Evolutionary conservation across 305 asterid species (phyloP).

Genomic region (Ajuga reptans): DNA sequence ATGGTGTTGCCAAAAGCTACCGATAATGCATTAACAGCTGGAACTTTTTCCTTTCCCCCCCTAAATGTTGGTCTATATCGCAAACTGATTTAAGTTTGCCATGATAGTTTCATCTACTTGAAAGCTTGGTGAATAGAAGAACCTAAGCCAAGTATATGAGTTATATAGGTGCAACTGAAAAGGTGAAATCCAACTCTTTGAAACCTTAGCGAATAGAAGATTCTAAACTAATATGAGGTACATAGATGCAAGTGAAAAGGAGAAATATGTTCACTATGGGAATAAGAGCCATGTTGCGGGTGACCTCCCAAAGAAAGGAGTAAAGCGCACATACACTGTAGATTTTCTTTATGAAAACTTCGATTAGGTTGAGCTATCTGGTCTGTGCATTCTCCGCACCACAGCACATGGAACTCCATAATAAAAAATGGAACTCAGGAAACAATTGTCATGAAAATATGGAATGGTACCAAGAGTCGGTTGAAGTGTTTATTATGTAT

Average conservation of each 20-base stretch:
- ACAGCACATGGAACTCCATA: neutral
- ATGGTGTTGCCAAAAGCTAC: neutral
- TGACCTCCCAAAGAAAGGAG: neutral
- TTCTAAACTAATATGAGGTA: too few species aligned
- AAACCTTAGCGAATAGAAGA: too few species aligned
- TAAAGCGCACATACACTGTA: neutral
- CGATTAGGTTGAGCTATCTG: neutral
- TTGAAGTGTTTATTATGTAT: neutral
- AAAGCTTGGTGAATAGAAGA: neutral
- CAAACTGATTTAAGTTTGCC: neutral
- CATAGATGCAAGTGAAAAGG: too few species aligned
- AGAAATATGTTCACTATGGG: neutral
- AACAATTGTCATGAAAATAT: neutral
- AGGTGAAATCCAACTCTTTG: too few species aligned
- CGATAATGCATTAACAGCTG: neutral
- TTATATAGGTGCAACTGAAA: neutral
- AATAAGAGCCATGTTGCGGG: neutral
- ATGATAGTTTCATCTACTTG: neutral
- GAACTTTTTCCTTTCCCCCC: neutral
- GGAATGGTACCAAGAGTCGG: neutral
- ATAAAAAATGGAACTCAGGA: neutral
- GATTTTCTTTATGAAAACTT: neutral
- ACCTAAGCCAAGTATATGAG: neutral
- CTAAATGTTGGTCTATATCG: neutral
- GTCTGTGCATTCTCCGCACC: neutral